phyloP scores from a whole-genome alignment of 2,329 filamentous ascomycete genomes.

The Aspergillus japonicus region DNA sequence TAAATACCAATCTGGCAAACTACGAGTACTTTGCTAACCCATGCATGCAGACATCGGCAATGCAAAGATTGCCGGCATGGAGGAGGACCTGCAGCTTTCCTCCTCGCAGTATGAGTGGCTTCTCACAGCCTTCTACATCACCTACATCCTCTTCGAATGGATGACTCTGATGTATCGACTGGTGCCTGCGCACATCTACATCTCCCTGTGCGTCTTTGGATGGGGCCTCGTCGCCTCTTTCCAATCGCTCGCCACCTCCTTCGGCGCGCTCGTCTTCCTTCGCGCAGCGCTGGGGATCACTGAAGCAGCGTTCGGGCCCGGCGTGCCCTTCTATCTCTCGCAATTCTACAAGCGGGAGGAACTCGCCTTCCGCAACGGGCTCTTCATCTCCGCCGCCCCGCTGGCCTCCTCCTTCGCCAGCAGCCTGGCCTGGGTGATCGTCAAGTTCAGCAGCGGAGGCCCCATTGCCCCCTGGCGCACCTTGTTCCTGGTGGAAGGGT shows the following conservation, averaged over 20 bases:
- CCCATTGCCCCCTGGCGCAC: conserved; percentile 83
- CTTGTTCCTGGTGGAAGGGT: conserved; percentile 80
- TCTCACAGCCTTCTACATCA: conserved; percentile 63
- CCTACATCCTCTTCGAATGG: conserved; percentile 65
- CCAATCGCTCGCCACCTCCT: conserved; percentile 67
- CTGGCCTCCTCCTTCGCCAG: conserved; percentile 69
- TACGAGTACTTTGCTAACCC: conserved; percentile 5
- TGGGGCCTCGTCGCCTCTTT: conserved; percentile 80
- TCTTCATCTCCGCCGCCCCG: conserved; percentile 76
- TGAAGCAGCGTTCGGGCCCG: conserved; percentile 63
- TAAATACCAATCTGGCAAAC: too few species aligned
- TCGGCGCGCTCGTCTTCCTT: conserved; percentile 51
- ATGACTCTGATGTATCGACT: conserved; percentile 64
- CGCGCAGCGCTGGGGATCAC: conserved; percentile 52
- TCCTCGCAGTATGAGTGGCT: conserved; percentile 61
- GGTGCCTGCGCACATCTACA: conserved; percentile 61
- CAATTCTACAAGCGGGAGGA: conserved; percentile 67
- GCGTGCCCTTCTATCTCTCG: conserved; percentile 63
- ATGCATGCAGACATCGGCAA: conserved; percentile 55
- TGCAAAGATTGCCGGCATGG: conserved; percentile 60
- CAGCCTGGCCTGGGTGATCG: conserved; percentile 72
- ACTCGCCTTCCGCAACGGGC: conserved; percentile 77
- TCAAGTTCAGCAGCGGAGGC: conserved; percentile 62
- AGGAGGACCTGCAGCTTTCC: conserved; percentile 54
- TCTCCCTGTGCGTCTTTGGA: conserved; percentile 61